These are phyloP conservation scores for Coemansia sp. DNA, from an alignment of 192 early-diverging fungal species.

Conservation along the genomic window DNA sequence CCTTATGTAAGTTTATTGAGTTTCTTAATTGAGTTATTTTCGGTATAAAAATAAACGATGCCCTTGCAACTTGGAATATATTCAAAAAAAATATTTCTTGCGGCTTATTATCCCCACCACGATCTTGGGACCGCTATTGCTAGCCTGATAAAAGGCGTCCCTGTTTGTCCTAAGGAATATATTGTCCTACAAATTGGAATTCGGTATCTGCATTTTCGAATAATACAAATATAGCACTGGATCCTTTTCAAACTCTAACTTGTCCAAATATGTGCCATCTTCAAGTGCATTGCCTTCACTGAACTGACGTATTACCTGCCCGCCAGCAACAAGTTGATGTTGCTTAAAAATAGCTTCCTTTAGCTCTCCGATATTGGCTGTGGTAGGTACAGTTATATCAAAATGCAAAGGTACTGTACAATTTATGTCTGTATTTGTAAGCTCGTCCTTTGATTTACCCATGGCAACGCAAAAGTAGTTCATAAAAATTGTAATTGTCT, in stretches of 20 bases:
- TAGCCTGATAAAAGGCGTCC: neutral
- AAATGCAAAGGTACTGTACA: neutral
- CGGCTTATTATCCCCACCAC: too few species aligned
- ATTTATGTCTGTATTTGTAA: too few species aligned
- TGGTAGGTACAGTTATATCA: neutral
- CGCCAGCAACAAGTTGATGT: neutral
- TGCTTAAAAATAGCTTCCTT: neutral
- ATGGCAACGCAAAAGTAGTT: neutral
- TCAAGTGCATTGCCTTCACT: neutral
- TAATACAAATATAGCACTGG: neutral
- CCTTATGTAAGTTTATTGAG: constrained; percentile 12
- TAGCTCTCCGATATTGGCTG: neutral
- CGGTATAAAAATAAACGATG: neutral
- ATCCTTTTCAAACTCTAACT: neutral
- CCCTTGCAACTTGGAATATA: too few species aligned
- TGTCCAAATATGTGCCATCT: neutral
- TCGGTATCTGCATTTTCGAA: neutral
- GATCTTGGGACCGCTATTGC: too few species aligned
- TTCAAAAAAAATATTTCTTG: too few species aligned
- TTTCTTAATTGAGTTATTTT: constrained; percentile 15
- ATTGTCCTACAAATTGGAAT: neutral
- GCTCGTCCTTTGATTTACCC: neutral
- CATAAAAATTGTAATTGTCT: neutral
- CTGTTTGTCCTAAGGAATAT: neutral
- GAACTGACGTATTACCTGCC: neutral